These are phyloP conservation scores for Canavalia ensiformis DNA, from an alignment of 306 rosid genomes.

Conservation along the genomic window DNA sequence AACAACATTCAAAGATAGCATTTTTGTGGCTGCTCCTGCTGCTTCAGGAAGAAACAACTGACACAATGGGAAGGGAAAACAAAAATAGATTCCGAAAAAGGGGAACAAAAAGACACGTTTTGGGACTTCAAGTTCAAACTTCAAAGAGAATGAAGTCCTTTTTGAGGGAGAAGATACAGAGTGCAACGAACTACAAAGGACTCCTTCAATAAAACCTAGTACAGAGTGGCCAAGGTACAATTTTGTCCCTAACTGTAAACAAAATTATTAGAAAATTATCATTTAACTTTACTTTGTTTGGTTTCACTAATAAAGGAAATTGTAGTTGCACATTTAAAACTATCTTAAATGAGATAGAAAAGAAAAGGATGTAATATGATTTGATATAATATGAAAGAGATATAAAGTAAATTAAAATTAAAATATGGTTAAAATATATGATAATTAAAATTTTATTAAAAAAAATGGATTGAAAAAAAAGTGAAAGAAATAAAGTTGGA, in stretches of 20 bases:
- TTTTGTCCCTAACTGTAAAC: conserved; percentile 31
- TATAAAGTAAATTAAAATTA: too few relatives aligned
- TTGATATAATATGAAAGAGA: too few relatives aligned
- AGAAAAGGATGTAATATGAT: too few relatives aligned
- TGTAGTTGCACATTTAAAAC: too few relatives aligned
- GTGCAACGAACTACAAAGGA: neutral
- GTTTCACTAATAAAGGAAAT: too few relatives aligned
- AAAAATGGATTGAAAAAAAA: too few relatives aligned
- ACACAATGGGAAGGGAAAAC: conserved; percentile 17
- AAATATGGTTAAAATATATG: too few relatives aligned
- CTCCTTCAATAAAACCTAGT: conserved; percentile 34
- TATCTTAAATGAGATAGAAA: too few relatives aligned
- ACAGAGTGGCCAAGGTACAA: conserved; percentile 16
- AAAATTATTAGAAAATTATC: neutral
- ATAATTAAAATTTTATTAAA: too few relatives aligned
- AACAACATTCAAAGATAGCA: conserved; percentile 63
- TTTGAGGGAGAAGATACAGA: neutral
- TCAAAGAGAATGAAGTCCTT: conserved; percentile 8
- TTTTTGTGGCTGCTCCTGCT: conserved; percentile 42
- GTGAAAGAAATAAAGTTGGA: too few relatives aligned
- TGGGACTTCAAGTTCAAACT: neutral
- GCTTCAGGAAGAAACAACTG: neutral
- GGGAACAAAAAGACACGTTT: neutral
- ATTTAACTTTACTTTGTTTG: too few relatives aligned
- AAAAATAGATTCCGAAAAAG: neutral